A percentile compares a stretch with the other conserved stretches of the same genome.
These are phyloP conservation scores for Quercus bicolor DNA, from an alignment of 306 rosid genomes.

Conservation along the genomic window DNA sequence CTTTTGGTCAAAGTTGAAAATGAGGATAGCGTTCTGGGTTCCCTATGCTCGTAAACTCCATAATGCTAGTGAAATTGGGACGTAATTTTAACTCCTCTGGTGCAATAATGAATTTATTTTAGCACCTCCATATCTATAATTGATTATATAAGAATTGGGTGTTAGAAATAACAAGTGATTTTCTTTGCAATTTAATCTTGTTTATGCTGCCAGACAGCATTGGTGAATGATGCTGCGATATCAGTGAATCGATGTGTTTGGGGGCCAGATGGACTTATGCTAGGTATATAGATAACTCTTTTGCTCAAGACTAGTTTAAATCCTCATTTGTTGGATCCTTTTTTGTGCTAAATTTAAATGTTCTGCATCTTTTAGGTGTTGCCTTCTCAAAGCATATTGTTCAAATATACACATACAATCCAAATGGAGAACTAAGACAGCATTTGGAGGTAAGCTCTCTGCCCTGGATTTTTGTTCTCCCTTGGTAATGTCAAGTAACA, in stretches of 20 bases:
- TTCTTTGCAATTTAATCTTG: conserved; percentile 4
- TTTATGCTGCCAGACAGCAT: conserved; percentile 25
- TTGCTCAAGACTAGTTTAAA: not conserved
- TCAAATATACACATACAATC: conserved; percentile 34
- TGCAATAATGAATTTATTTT: conserved; percentile 1
- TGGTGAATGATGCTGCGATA: conserved; percentile 36
- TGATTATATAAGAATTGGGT: not conserved
- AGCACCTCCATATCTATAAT: not conserved
- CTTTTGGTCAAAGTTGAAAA: not conserved
- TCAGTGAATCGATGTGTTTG: conserved; percentile 50
- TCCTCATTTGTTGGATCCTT: not conserved
- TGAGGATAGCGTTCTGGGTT: not conserved
- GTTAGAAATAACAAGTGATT: conserved; percentile 4
- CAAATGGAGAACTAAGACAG: conserved; percentile 40
- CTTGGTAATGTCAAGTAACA: not conserved
- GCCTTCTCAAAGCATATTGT: conserved; percentile 43
- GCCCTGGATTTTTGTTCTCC: not conserved
- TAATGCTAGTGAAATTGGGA: not conserved
- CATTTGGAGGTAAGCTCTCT: conserved; percentile 35
- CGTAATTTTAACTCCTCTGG: not conserved
- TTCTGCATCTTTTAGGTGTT: conserved; percentile 29
- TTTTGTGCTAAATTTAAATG: not conserved
- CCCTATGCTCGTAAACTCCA: not conserved
- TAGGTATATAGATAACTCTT: conserved; percentile 25
- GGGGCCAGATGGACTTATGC: conserved; percentile 44